A percentile compares a stretch with the other conserved stretches of the same genome.
phyloP scores from a whole-genome alignment of 73 alveolate genomes.

The Paramecium caudatum region DNA sequence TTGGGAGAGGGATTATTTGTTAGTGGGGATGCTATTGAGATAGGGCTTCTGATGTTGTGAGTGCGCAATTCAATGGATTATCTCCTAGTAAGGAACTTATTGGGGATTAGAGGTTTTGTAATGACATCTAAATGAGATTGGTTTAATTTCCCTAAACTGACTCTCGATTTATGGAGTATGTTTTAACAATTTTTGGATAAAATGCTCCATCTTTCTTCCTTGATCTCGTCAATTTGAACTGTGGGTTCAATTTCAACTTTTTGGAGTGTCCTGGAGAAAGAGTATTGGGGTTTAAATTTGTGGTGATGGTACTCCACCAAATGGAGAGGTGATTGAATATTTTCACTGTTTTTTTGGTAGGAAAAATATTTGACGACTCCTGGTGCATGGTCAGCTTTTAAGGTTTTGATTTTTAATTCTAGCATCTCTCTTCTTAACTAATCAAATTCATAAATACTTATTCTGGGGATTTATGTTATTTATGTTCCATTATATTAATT shows the following conservation, averaged over 20 bases:
- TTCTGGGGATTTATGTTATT: slow-evolving; percentile 37
- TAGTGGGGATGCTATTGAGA: not conserved
- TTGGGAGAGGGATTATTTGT: not conserved
- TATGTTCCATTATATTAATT: slow-evolving; percentile 18
- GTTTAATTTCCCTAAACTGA: slow-evolving; percentile 2
- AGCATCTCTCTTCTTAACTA: slow-evolving; percentile 45
- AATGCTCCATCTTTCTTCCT: slow-evolving; percentile 53
- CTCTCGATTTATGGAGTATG: slow-evolving; percentile 28
- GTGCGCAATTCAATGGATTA: slow-evolving; percentile 16
- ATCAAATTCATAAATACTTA: slow-evolving; percentile 11
- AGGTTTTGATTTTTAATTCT: not conserved
- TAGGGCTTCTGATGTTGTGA: not conserved
- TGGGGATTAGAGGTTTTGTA: no score
- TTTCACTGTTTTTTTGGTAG: not conserved
- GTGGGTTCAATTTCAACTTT: slow-evolving; percentile 17
- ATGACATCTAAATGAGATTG: slow-evolving; percentile 5
- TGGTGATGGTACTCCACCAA: not conserved
- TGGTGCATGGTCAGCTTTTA: slow-evolving; percentile 51
- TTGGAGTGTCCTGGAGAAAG: not conserved
- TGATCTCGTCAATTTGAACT: slow-evolving; percentile 14
- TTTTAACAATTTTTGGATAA: slow-evolving; percentile 6
- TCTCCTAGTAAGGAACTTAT: slow-evolving; percentile 14
- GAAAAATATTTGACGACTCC: slow-evolving; percentile 33
- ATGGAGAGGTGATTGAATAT: slow-evolving; percentile 16
- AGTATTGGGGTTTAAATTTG: not conserved